Conservation (phyloP, 2,329 filamentous ascomycete genomes). For the Lasiodiplodia hormozganensis region DNA sequence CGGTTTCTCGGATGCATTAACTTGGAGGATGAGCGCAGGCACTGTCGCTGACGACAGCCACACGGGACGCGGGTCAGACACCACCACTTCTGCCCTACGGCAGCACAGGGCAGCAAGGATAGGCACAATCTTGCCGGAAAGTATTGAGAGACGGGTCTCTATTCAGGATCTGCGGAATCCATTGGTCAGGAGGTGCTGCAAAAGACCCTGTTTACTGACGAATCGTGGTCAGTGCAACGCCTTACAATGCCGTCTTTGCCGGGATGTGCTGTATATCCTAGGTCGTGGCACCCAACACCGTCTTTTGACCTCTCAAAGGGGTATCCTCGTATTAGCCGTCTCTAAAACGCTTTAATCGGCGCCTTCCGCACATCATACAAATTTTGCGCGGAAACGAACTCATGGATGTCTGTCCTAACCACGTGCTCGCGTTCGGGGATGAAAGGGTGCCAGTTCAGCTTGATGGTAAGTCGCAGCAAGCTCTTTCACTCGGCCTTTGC, state of each 20-base stretch:
- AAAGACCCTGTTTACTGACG: slow-evolving; percentile 7
- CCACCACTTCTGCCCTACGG: slow-evolving; percentile 12
- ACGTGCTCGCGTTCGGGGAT: slow-evolving; percentile 12
- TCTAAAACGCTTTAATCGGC: neutral
- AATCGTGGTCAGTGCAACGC: slow-evolving; percentile 18
- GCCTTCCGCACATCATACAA: neutral
- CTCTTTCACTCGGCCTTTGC: neutral
- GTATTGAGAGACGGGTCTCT: slow-evolving; percentile 2
- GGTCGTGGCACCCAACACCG: slow-evolving; percentile 12
- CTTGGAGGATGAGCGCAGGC: neutral
- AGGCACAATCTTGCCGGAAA: neutral
- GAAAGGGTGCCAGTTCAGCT: slow-evolving; percentile 6
- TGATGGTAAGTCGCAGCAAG: slow-evolving; percentile 7
- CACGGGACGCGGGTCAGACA: neutral
- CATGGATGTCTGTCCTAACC: neutral
- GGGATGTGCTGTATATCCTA: slow-evolving; percentile 16
- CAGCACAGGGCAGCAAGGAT: slow-evolving; percentile 6
- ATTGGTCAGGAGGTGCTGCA: neutral
- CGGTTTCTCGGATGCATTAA: neutral
- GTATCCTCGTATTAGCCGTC: neutral
- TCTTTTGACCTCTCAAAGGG: slow-evolving; percentile 13
- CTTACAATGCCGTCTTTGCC: slow-evolving; percentile 15
- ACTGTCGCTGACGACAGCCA: neutral
- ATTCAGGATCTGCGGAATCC: neutral
- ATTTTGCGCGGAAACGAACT: neutral